A percentile compares a stretch with the other conserved stretches of the same genome.
Conservation (phyloP, 164 flowering plant genomes). For the Magnolia changhungtana region DNA sequence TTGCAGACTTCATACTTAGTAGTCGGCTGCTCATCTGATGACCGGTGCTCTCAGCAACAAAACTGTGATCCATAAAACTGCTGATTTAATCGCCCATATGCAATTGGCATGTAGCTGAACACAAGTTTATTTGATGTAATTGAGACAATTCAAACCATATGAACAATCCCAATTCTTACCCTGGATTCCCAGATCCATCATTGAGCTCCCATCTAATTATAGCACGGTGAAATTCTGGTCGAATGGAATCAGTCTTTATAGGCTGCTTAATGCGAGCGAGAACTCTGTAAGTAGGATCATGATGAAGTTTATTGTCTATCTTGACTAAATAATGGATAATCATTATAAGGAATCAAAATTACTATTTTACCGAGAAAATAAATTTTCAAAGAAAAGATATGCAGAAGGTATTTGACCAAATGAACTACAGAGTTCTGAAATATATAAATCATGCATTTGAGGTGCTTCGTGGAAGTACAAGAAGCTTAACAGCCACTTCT, state of each 20-base stretch:
- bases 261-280: slow-evolving; percentile 65
- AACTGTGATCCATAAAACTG: slow-evolving; percentile 37
- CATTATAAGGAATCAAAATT: too few relatives aligned
- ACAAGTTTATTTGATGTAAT: not conserved
- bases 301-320: not conserved
- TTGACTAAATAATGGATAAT: not conserved
- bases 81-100: not conserved
- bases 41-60: slow-evolving; percentile 95
- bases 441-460: not conserved
- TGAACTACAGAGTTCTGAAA: not conserved
- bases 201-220: slow-evolving; percentile 58
- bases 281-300: slow-evolving; percentile 38
- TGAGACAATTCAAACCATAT: not conserved
- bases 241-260: slow-evolving; percentile 56
- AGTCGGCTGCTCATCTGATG: slow-evolving; percentile 86
- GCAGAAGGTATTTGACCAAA: not conserved
- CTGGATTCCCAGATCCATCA: slow-evolving; percentile 73
- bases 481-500: not conserved
- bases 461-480: not conserved
- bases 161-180: slow-evolving; percentile 41
- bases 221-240: slow-evolving; percentile 87
- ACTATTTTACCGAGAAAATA: too few relatives aligned
- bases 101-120: not conserved
- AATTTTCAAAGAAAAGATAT: not conserved
- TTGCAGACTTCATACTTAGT: slow-evolving; percentile 85